Evolutionary conservation across 495 filamentous ascomycete genomes (phyloP), one percentile per base, ranked within the genome.

Genomic region (Penicillium mononematosum): DNA sequence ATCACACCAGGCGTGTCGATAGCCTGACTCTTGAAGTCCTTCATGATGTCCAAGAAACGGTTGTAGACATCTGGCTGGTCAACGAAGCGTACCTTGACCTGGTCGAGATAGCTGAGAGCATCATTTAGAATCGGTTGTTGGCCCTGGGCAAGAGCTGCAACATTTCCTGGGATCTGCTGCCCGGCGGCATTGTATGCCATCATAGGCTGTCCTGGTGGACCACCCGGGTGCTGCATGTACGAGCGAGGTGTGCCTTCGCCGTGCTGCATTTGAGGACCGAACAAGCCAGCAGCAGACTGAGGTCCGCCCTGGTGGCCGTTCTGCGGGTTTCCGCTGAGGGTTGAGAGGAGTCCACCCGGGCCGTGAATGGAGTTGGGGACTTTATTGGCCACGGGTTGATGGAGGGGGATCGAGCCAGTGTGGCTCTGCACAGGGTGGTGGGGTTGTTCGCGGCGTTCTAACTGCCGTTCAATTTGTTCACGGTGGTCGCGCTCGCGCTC

Each of bases 1-100:
- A 99, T 99, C 8, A 99, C 95, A 12, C 95, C 95, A 2, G 95
- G 95, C 0, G 95, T 99, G 69, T 99, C 92, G 67, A 99, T 99
- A 8, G 92, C 90, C 75, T 96, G 92, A 64, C 92, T 96, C 76
- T 99, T 99, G 76, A 99, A 99, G 59, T 99, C 95, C 71, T 99
- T 99, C 95, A 99, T 99, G 49, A 99, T 99, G 61, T 99, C 94
- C 50, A 99, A 75, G 65, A 99, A 99, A 20, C 88, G 84, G 69
- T 99, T 99, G 66, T 99, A 99, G 2, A 99, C 94, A 70, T 99
- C 95, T 9, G 94, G 93, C 62, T 96, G 91, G 53, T 97, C 92
- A 51, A 90, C 87, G 64, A 99, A 99, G 61, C 96, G 92, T 45
- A 97, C 93, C 74, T 99, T 99, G 57, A 99, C 94, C 69, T 98